A percentile compares a stretch with the other conserved stretches of the same genome.
Evolutionary conservation across 2,329 filamentous ascomycete species (phyloP).

Genomic region (Fusarium palustre): DNA sequence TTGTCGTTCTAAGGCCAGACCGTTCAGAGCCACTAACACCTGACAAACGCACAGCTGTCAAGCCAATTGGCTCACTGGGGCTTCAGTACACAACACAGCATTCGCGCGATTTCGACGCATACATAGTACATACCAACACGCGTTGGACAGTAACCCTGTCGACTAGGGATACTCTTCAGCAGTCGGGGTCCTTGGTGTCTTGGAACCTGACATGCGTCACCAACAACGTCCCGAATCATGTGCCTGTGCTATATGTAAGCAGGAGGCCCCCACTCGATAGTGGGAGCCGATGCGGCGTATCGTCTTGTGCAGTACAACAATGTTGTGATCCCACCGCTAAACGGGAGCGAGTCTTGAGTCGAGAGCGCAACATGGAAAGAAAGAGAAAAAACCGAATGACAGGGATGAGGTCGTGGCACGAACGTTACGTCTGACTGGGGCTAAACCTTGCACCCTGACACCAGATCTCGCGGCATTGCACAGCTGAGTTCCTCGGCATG

Average conservation of each 20-base stretch:
- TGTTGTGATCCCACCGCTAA: slow-evolving; percentile 26
- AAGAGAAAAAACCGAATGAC: slow-evolving; percentile 17
- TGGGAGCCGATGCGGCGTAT: slow-evolving; percentile 45
- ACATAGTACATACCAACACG: background rate
- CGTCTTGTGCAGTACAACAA: slow-evolving; percentile 38
- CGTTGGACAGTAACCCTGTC: slow-evolving; percentile 1
- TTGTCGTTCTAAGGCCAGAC: background rate
- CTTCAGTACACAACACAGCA: background rate
- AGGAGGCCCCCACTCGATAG: slow-evolving; percentile 29
- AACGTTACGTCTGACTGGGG: slow-evolving; percentile 32
- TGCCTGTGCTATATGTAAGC: background rate
- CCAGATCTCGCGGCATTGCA: slow-evolving; percentile 48
- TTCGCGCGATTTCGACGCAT: slow-evolving; percentile 9
- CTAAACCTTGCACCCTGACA: slow-evolving; percentile 41
- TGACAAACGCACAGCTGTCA: background rate
- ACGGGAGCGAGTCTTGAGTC: slow-evolving; percentile 28
- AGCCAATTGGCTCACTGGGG: background rate
- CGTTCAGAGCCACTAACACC: background rate
- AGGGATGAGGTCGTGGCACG: slow-evolving; percentile 33
- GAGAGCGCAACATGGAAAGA: slow-evolving; percentile 20
- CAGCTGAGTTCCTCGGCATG: slow-evolving; percentile 41
- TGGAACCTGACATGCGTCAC: slow-evolving; percentile 25
- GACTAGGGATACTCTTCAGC: slow-evolving; percentile 2
- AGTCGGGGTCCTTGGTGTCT: slow-evolving; percentile 16
- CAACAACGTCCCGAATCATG: slow-evolving; percentile 26